These are phyloP conservation scores for Leccinum angustisporum DNA, from an alignment of 1,284 basidiomycete species.

Conservation along the genomic window DNA sequence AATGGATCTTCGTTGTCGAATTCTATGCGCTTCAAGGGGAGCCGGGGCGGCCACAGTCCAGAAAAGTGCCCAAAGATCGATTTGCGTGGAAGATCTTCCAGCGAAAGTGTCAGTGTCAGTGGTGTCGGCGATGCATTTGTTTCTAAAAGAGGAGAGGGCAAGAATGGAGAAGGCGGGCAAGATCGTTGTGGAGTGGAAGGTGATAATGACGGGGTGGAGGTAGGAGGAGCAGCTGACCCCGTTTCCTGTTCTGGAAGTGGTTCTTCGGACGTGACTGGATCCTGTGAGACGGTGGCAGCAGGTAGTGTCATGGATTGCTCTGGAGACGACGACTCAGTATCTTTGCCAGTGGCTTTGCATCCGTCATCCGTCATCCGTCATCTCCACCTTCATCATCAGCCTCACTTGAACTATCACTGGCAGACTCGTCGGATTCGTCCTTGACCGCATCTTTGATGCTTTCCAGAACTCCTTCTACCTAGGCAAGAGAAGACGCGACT, in stretches of 20 bases:
- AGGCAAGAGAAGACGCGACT: slow-evolving; percentile 86
- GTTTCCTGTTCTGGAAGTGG: slow-evolving; percentile 17
- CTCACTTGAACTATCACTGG: slow-evolving; percentile 71
- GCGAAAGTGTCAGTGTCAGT: slow-evolving; percentile 45
- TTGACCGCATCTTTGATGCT: slow-evolving; percentile 91
- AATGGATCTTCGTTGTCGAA: slow-evolving; percentile 64
- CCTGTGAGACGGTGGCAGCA: slow-evolving; percentile 12
- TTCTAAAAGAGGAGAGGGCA: too few species aligned
- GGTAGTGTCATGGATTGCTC: slow-evolving; percentile 36
- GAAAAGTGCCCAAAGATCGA: slow-evolving; percentile 82
- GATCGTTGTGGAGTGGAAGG: slow-evolving; percentile 38
- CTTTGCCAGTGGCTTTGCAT: slow-evolving; percentile 30
- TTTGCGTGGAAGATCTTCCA: slow-evolving; percentile 55
- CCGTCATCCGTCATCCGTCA: slow-evolving; percentile 52
- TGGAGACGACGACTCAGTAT: slow-evolving; percentile 39
- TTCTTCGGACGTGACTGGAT: slow-evolving; percentile 9
- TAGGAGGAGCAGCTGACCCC: slow-evolving; percentile 15
- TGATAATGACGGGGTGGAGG: slow-evolving; percentile 30
- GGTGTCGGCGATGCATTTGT: slow-evolving; percentile 42
- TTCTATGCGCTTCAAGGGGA: slow-evolving; percentile 46
- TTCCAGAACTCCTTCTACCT: slow-evolving; percentile 81
- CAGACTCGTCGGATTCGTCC: slow-evolving; percentile 80
- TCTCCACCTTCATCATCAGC: slow-evolving; percentile 86
- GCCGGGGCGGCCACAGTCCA: slow-evolving; percentile 67
- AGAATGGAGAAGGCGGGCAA: slow-evolving; percentile 24